Conservation (phyloP, 2,329 filamentous ascomycete genomes). For the Penicillium crustosum region DNA sequence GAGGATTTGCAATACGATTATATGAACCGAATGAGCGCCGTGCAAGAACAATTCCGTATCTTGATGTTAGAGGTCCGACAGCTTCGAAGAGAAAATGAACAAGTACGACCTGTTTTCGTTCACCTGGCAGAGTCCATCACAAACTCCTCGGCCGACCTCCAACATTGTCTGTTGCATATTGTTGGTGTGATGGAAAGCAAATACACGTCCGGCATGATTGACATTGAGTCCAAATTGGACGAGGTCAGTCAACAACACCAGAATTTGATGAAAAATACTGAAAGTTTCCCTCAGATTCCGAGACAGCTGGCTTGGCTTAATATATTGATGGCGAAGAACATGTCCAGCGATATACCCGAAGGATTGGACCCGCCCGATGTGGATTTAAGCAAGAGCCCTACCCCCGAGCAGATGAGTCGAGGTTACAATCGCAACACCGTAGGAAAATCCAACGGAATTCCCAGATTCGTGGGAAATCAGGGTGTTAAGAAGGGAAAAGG, state of each 20-base stretch:
- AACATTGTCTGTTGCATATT: constrained; percentile 1
- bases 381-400: background rate
- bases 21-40: background rate
- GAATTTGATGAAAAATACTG: background rate
- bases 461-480: background rate
- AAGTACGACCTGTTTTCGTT: background rate
- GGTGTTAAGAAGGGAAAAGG: background rate
- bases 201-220: background rate
- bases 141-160: background rate
- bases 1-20: background rate
- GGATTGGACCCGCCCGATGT: background rate
- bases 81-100: background rate
- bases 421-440: background rate
- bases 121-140: background rate
- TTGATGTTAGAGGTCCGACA: background rate
- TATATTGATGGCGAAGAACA: background rate
- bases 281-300: background rate
- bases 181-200: background rate
- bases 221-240: background rate
- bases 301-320: constrained; percentile 2
- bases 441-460: background rate
- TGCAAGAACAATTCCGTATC: background rate
- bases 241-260: background rate
- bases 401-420: background rate
- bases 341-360: background rate